These are phyloP conservation scores for Chaetomium sp. DNA, from an alignment of 2,329 filamentous ascomycete species.

Conservation along the genomic window DNA sequence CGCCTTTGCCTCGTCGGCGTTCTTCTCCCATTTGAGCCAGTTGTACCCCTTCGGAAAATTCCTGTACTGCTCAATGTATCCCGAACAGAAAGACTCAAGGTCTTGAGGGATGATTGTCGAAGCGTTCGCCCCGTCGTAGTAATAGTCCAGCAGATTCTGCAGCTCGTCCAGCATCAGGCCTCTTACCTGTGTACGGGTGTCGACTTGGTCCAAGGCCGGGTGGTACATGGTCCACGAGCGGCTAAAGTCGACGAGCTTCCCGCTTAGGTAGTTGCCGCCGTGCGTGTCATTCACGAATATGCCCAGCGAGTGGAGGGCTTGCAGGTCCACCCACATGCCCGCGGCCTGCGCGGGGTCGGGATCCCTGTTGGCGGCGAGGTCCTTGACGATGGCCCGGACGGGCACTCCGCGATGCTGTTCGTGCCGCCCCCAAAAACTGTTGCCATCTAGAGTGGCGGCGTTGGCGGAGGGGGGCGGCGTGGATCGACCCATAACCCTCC, in stretches of 20 bases:
- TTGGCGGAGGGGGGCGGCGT: too few relatives aligned
- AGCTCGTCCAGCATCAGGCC: constrained; percentile 10
- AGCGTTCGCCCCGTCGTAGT: background rate
- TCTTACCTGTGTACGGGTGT: background rate
- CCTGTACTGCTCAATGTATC: background rate
- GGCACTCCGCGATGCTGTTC: constrained; percentile 22
- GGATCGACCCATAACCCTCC: background rate
- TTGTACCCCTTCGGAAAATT: constrained; percentile 9
- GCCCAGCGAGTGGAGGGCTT: constrained; percentile 17
- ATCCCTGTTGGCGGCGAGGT: constrained; percentile 4
- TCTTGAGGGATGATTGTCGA: constrained; percentile 11
- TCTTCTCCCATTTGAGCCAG: constrained; percentile 17
- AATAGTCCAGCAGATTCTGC: constrained; percentile 10
- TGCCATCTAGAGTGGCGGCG: too few relatives aligned
- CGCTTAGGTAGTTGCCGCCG: constrained; percentile 13
- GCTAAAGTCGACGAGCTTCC: constrained; percentile 24
- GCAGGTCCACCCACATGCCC: constrained; percentile 24
- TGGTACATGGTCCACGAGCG: constrained; percentile 19
- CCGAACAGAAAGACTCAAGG: constrained; percentile 8
- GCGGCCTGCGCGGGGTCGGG: background rate
- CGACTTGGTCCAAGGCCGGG: constrained; percentile 9
- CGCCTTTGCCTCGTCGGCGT: constrained; percentile 8
- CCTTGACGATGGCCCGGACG: constrained; percentile 27
- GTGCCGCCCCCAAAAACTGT: constrained; percentile 18
- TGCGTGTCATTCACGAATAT: constrained; percentile 3